Evolutionary conservation across 768 basidiomycete species (phyloP).

Genomic region (Amanita muscaria): DNA sequence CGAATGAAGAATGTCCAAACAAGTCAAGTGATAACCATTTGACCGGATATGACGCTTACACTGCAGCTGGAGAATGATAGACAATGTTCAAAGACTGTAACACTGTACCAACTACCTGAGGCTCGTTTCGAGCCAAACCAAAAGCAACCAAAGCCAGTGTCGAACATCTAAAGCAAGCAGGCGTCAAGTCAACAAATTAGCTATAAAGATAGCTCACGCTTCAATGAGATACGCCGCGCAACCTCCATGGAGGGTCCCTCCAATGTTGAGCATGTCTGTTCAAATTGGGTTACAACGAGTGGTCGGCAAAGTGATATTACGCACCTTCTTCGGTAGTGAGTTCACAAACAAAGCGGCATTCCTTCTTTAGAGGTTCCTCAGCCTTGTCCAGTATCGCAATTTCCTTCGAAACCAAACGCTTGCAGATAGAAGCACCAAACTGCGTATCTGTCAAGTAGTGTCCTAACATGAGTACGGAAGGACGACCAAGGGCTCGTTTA

Average conservation of each 20-base stretch:
- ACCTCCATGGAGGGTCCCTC: slow-evolving; percentile 42
- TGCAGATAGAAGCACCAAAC: slow-evolving; percentile 15
- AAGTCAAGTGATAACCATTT: slow-evolving; percentile 2
- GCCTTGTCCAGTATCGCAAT: slow-evolving; percentile 17
- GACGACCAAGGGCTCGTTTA: too few species aligned
- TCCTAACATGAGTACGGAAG: too few species aligned
- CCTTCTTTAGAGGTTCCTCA: slow-evolving; percentile 22
- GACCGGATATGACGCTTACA: slow-evolving; percentile 27
- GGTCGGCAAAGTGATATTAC: background rate
- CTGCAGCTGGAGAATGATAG: slow-evolving; percentile 46
- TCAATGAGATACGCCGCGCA: slow-evolving; percentile 49
- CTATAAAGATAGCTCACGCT: slow-evolving; percentile 23
- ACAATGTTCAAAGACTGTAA: slow-evolving; percentile 45
- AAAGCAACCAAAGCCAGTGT: slow-evolving; percentile 36
- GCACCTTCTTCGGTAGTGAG: slow-evolving; percentile 18
- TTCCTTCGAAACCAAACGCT: slow-evolving; percentile 14
- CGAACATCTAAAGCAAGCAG: slow-evolving; percentile 33
- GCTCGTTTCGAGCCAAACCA: slow-evolving; percentile 17
- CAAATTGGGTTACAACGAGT: background rate
- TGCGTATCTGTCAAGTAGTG: too few species aligned
- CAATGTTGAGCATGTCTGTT: slow-evolving; percentile 14
- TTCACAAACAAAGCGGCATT: slow-evolving; percentile 22
- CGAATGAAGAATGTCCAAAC: background rate
- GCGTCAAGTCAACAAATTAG: background rate
- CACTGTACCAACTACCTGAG: slow-evolving; percentile 23